Conservation (phyloP, 2,329 filamentous ascomycete genomes). For the Pseudogymnoascus sp. region DNA sequence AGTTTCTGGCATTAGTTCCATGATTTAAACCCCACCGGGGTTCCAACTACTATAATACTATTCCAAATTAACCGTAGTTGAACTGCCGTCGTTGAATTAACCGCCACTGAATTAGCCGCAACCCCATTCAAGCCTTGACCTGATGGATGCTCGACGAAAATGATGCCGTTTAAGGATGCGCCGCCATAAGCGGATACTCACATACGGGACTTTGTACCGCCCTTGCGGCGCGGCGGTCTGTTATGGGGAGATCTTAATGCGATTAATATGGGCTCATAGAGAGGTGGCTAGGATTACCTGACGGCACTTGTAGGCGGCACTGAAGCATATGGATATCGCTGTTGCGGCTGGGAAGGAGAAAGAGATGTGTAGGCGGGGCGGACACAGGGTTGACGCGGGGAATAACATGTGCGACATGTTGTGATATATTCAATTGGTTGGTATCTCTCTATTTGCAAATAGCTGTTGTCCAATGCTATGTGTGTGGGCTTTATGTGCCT, state of each 20-base stretch:
- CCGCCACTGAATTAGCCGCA: not conserved
- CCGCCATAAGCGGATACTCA: not conserved
- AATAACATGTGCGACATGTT: not conserved
- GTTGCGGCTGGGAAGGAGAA: slow-evolving; percentile 46
- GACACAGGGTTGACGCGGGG: not conserved
- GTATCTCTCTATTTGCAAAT: slow-evolving; percentile 1
- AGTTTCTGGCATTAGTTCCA: not conserved
- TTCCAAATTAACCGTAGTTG: too few relatives aligned
- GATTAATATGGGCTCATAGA: slow-evolving; percentile 74
- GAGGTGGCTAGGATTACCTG: slow-evolving; percentile 77
- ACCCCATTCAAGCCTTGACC: not conserved
- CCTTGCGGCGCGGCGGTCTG: not conserved
- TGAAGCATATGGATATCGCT: slow-evolving; percentile 74
- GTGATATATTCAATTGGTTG: not conserved
- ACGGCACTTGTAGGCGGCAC: slow-evolving; percentile 39
- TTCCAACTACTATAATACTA: not conserved
- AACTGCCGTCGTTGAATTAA: too few relatives aligned
- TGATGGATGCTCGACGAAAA: not conserved
- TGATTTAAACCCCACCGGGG: not conserved
- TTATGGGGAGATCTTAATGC: not conserved
- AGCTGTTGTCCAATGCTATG: not conserved
- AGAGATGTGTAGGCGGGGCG: slow-evolving; percentile 29
- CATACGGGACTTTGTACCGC: not conserved
- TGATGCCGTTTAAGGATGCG: not conserved
- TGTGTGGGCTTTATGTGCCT: not conserved